Percentiles rank a stretch among this genome's conserved stretches.
Evolutionary conservation across 164 flowering plant species (phyloP).

Genomic region (Sextonia rubra): DNA sequence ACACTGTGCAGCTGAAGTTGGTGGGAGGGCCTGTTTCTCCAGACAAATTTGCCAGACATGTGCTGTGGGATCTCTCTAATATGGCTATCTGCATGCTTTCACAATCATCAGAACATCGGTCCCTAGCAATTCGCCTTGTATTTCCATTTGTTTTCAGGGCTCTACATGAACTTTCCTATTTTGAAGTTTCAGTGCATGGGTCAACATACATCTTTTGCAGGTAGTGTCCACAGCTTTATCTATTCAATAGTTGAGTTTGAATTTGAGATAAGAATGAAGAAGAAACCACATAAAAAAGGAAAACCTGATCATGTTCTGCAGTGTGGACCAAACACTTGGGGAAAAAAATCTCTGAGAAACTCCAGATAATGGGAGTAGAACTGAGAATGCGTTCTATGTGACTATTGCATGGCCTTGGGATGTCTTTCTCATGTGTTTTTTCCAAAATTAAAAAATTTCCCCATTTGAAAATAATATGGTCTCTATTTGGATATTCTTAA

Average conservation of each 20-base stretch:
- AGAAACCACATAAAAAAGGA: neutral
- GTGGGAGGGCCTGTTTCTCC: constrained; percentile 24
- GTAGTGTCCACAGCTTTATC: constrained; percentile 17
- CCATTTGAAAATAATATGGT: too few relatives aligned
- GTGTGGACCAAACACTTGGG: neutral
- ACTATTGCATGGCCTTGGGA: neutral
- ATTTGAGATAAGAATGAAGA: neutral
- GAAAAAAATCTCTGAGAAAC: neutral
- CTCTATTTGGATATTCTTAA: too few relatives aligned
- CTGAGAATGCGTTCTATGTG: neutral
- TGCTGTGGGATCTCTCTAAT: constrained; percentile 67
- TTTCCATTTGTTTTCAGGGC: constrained; percentile 69
- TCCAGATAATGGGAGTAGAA: neutral
- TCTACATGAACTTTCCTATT: constrained; percentile 30
- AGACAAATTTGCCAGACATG: constrained; percentile 36
- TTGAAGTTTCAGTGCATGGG: constrained; percentile 37
- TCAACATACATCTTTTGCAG: constrained; percentile 39
- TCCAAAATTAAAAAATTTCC: too few relatives aligned
- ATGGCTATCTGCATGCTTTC: constrained; percentile 53
- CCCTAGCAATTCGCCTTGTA: constrained; percentile 49
- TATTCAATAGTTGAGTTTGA: neutral
- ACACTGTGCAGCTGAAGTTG: constrained; percentile 11
- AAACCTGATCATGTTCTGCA: neutral
- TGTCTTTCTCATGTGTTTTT: neutral
- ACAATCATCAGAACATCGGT: constrained; percentile 55